Conservation (phyloP, 1,284 basidiomycete genomes). For the Coniferiporia sulphurascens region DNA sequence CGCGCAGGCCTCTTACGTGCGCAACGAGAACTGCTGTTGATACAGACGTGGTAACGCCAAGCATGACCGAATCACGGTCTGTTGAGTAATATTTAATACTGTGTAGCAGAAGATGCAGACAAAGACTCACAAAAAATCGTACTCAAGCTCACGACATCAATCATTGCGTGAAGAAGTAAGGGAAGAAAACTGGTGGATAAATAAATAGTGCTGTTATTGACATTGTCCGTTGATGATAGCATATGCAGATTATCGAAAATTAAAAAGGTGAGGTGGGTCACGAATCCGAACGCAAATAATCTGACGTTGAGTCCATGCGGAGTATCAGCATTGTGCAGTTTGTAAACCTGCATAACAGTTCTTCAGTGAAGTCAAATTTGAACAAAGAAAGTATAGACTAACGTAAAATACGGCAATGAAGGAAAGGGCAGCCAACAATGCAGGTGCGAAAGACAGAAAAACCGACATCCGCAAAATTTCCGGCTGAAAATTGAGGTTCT, state of each 20-base stretch:
- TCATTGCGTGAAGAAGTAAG: not conserved
- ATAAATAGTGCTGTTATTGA: conserved; percentile 14
- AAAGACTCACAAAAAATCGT: conserved; percentile 10
- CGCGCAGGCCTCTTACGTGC: not conserved
- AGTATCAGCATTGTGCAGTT: conserved; percentile 17
- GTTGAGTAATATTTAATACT: not conserved
- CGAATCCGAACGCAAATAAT: conserved; percentile 20
- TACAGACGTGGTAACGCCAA: conserved; percentile 3
- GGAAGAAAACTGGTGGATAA: conserved; percentile 1
- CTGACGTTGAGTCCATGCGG: conserved; percentile 18
- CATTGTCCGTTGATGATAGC: conserved; percentile 14
- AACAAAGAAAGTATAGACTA: not conserved
- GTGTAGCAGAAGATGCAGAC: not conserved
- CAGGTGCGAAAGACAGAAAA: conserved; percentile 2
- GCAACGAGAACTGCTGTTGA: conserved; percentile 8
- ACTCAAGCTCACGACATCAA: conserved; percentile 9
- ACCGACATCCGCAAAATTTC: not conserved
- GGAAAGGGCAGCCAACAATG: conserved; percentile 5
- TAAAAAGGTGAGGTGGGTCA: conserved; percentile 13
- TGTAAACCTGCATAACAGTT: conserved; percentile 20
- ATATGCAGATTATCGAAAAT: conserved; percentile 3
- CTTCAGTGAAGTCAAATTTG: conserved; percentile 4
- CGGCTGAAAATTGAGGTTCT: not conserved
- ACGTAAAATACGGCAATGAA: conserved; percentile 1
- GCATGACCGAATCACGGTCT: conserved; percentile 8